These are phyloP conservation scores for Dactylellina leptospora DNA, from an alignment of 2,329 filamentous ascomycete species.

Conservation along the genomic window DNA sequence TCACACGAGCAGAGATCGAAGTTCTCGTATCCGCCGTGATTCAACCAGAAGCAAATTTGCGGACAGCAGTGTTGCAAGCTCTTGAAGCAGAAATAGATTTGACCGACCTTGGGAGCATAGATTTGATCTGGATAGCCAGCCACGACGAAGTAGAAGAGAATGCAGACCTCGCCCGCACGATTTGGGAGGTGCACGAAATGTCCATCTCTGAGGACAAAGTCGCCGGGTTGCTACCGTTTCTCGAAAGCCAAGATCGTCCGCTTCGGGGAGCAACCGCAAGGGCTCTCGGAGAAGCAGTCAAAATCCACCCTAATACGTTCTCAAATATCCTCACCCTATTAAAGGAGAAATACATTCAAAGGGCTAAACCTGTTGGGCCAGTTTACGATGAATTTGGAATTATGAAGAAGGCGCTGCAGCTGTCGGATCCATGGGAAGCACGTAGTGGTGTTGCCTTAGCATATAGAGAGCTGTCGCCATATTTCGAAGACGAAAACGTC, in stretches of 20 bases:
- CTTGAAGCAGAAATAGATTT: conserved; percentile 92
- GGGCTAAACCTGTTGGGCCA: conserved; percentile 82
- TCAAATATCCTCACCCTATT: conserved; percentile 71
- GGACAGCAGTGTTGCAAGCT: conserved; percentile 84
- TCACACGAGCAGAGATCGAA: conserved; percentile 74
- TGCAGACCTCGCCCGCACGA: conserved; percentile 79
- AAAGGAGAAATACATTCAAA: conserved; percentile 75
- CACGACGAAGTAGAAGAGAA: conserved; percentile 94
- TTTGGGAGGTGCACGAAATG: conserved; percentile 94
- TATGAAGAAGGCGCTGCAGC: conserved; percentile 80
- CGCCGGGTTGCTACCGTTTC: conserved; percentile 75
- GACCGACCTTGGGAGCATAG: conserved; percentile 82
- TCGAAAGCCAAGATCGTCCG: conserved; percentile 80
- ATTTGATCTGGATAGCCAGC: conserved; percentile 91
- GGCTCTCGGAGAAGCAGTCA: conserved; percentile 78
- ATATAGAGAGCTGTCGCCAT: conserved; percentile 79
- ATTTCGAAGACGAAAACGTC: conserved; percentile 74
- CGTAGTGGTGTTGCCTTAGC: conserved; percentile 88
- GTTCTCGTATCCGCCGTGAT: conserved; percentile 81
- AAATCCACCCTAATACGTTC: conserved; percentile 69
- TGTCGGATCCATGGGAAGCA: conserved; percentile 88
- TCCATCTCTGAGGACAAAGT: conserved; percentile 73
- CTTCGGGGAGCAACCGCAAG: conserved; percentile 84
- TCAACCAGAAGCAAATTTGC: conserved; percentile 79
- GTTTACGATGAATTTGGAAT: conserved; percentile 93